Conservation (phyloP, 768 basidiomycete species). For the Amanita subjunquillea region DNA sequence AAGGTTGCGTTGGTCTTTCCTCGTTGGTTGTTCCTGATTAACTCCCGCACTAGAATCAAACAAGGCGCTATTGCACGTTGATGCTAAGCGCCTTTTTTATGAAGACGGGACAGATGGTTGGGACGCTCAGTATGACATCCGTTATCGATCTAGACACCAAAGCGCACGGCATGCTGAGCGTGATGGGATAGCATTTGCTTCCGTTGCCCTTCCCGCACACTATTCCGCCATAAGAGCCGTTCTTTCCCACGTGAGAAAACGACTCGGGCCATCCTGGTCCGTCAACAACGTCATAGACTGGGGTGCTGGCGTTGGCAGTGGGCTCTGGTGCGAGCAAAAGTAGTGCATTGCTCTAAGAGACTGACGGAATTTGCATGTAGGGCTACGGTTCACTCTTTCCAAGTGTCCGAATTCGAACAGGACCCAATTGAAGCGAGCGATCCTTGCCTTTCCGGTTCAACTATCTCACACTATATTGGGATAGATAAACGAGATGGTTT, state of each 20-base stretch:
- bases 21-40: constrained; percentile 4
- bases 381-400: constrained; percentile 62
- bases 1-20: constrained; percentile 30
- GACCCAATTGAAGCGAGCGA: constrained; percentile 19
- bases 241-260: constrained; percentile 50
- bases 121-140: constrained; percentile 43
- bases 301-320: constrained; percentile 77
- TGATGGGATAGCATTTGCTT: constrained; percentile 79
- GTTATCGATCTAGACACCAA: constrained; percentile 53
- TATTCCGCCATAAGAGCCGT: constrained; percentile 77
- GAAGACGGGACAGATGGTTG: constrained; percentile 27
- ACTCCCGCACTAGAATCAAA: constrained; percentile 38
- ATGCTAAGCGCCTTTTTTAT: constrained; percentile 63
- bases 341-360: constrained; percentile 4
- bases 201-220: constrained; percentile 78
- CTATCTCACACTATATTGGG: constrained; percentile 53
- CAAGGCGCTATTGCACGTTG: constrained; percentile 53
- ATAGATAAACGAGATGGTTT: constrained; percentile 74
- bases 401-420: constrained; percentile 18
- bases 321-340: constrained; percentile 53
- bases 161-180: constrained; percentile 48
- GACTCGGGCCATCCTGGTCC: constrained; percentile 54
- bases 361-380: constrained; percentile 21
- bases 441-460: constrained; percentile 34
- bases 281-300: constrained; percentile 67